Base-by-base conservation (phyloP, 1,284 basidiomycete species). In the Rhizopogon parksii region DNA sequence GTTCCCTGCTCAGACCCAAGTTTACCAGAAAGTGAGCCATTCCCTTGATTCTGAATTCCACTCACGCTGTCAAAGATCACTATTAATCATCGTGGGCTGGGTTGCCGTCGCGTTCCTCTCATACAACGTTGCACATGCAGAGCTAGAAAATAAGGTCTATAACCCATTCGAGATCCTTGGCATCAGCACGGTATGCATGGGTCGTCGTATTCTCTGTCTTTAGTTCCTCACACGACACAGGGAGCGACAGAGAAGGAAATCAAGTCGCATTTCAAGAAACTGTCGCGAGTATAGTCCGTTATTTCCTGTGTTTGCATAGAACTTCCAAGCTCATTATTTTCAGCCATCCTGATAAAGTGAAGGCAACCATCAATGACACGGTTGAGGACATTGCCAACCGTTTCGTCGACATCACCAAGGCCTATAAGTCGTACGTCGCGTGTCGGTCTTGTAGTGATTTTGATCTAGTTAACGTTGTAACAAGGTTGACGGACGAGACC, bases 341-440 rank as follows among this genome's bases (percentile, higher is more conserved):
- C 56, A 95, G 93, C 68, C 96, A 99, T 68, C 96, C 96, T 0
- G 96, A 99, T 78, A 99, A 99, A 75, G 87, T 96, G 54, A 88
- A 84, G 62, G 79, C 91, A 6, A 78, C 80, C 0, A 79, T 75
- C 1, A 94, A 97, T 62, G 78, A 95, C 62, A 98, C 95, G 0
- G 78, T 88, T 51, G 95, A 97, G 61, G 78, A 84, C n/a, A 92
- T 91, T 34, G 90, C 92, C 60, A 77, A 84, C 47, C 83, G 87
- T 57, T 99, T 95, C 67, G 91, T 99, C 36, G 83, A 92, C 43
- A 74, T 99, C 40, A 99, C 96, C 21, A 99, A 99, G 69, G 96
- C 96, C 0, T 99, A 99, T 76, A 99, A 99, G 77, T 71, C 95
- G 82, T 91, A 58, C 30, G 42, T 45, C 42, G 7, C 55, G 82